phyloP scores from a whole-genome alignment of 495 filamentous ascomycete genomes.

The Penicillium diatomitis region DNA sequence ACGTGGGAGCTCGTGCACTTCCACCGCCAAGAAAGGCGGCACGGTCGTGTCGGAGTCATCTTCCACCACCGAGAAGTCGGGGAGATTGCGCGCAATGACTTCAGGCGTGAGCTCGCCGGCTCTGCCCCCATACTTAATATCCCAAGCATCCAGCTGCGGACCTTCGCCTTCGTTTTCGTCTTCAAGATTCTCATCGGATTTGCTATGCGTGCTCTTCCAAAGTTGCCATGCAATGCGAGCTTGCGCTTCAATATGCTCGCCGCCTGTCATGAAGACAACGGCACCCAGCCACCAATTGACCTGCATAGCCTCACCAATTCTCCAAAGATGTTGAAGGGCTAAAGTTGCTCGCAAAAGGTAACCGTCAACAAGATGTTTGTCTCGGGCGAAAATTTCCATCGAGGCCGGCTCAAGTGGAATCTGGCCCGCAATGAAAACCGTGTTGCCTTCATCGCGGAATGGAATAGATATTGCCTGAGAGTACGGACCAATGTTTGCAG shows the following conservation, averaged over 20 bases:
- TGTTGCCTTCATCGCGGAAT: conserved; percentile 16
- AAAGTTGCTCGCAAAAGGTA: conserved; percentile 48
- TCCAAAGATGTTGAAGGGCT: conserved; percentile 80
- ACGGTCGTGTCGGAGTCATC: conserved; percentile 13
- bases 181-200: conserved; percentile 4
- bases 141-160: conserved; percentile 61
- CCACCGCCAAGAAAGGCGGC: conserved; percentile 62
- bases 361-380: conserved; percentile 15
- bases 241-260: conserved; percentile 19
- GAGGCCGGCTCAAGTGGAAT: conserved; percentile 78
- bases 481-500: conserved; percentile 96
- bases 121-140: conserved; percentile 47
- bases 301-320: conserved; percentile 64
- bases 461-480: conserved; percentile 74
- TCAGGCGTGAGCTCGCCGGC: conserved; percentile 14
- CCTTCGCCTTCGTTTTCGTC: conserved; percentile 29
- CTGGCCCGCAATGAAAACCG: conserved; percentile 73
- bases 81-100: conserved; percentile 11
- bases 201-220: conserved; percentile 44
- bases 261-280: conserved; percentile 57
- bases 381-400: conserved; percentile 47
- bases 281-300: conserved; percentile 66
- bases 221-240: conserved; percentile 36
- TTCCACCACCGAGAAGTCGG: conserved; percentile 21
- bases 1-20: conserved; percentile 64